phyloP scores from a whole-genome alignment of 257 asterid species.

The Jasminum sambac region DNA sequence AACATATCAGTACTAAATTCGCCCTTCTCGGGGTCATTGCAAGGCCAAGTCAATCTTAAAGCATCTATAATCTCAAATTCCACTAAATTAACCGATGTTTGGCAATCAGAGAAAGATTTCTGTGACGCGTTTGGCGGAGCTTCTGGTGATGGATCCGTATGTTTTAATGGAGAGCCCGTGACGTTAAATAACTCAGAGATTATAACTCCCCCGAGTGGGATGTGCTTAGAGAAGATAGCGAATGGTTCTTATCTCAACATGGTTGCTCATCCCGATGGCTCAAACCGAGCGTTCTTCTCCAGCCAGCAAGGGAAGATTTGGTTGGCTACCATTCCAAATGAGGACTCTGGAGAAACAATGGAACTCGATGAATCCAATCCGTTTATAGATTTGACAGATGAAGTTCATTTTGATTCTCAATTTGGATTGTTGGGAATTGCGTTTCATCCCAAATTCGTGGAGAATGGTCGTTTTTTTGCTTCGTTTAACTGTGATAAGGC shows the following conservation, averaged over 20 bases:
- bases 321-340: slow-evolving; percentile 70
- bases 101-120: slow-evolving; percentile 74
- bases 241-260: slow-evolving; percentile 70
- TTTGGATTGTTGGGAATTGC: slow-evolving; percentile 86
- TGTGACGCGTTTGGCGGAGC: slow-evolving; percentile 72
- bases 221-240: slow-evolving; percentile 85
- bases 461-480: slow-evolving; percentile 81
- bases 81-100: slow-evolving; percentile 57
- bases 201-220: slow-evolving; percentile 59
- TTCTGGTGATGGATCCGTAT: slow-evolving; percentile 46
- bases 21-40: slow-evolving; percentile 57
- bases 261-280: slow-evolving; percentile 90
- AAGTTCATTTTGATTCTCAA: slow-evolving; percentile 65
- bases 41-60: slow-evolving; percentile 41
- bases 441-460: slow-evolving; percentile 63
- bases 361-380: slow-evolving; percentile 57
- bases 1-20: slow-evolving; percentile 60
- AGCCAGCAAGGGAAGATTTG: slow-evolving; percentile 81
- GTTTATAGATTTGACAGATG: slow-evolving; percentile 74
- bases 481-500: slow-evolving; percentile 84
- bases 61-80: slow-evolving; percentile 44
- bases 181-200: slow-evolving; percentile 38
- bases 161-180: slow-evolving; percentile 66
- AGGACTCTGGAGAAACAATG: slow-evolving; percentile 59
- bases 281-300: slow-evolving; percentile 74